Evolutionary conservation across 1,284 basidiomycete species (phyloP).

Genomic region (Pisolithus thermaeus): DNA sequence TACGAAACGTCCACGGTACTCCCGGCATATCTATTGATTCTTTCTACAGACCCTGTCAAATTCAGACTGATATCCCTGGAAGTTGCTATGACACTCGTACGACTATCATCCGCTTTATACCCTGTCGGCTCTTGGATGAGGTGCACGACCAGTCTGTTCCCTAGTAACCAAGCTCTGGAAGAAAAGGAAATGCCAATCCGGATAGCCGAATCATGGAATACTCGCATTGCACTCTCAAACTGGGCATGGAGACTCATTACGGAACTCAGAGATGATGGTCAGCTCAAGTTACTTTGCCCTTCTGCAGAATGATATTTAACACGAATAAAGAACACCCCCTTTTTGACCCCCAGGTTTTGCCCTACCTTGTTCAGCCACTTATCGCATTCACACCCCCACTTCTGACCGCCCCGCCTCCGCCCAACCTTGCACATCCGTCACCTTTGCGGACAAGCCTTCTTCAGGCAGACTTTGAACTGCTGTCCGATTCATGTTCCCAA

Average conservation of each 20-base stretch:
- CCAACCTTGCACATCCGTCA: conserved; percentile 38
- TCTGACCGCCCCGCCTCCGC: conserved; percentile 30
- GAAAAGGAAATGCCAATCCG: conserved; percentile 21
- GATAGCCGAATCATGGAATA: conserved; percentile 54
- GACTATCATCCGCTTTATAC: conserved; percentile 64
- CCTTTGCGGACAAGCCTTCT: conserved; percentile 47
- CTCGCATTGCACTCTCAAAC: conserved; percentile 57
- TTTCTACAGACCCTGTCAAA: conserved; percentile 59
- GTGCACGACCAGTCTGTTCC: conserved; percentile 20
- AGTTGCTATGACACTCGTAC: conserved; percentile 60
- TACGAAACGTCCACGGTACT: conserved; percentile 27
- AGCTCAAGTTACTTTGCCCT: conserved; percentile 16
- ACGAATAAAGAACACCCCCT: conserved; percentile 41
- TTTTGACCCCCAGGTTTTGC: conserved; percentile 57
- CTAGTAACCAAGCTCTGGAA: conserved; percentile 15
- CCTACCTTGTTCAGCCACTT: conserved; percentile 57
- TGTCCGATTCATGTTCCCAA: conserved; percentile 68
- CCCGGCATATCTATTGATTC: conserved; percentile 1
- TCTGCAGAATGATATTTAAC: conserved; percentile 9
- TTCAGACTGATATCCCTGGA: conserved; percentile 60
- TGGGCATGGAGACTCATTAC: conserved; percentile 75
- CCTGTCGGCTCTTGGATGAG: conserved; percentile 59
- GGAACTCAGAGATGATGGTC: conserved; percentile 59
- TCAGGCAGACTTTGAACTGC: conserved; percentile 61
- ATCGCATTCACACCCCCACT: conserved; percentile 52